A percentile compares a stretch with the other conserved stretches of the same genome.
Evolutionary conservation across 2,329 filamentous ascomycete genomes (phyloP).

Genomic region (Fusarium redolens): DNA sequence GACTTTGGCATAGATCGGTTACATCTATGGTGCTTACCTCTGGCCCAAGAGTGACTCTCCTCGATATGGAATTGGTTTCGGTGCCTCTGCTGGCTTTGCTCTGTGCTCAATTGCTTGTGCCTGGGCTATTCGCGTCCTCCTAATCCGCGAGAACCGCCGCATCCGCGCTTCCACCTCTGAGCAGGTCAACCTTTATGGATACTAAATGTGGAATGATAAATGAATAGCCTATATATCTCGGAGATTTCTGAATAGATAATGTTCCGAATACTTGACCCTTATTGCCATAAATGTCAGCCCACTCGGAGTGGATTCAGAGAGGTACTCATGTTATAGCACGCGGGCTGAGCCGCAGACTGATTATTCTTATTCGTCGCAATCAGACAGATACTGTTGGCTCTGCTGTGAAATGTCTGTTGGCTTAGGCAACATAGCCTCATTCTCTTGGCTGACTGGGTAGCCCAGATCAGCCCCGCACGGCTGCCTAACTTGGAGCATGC

Average conservation of each 20-base stretch:
- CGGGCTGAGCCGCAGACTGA: background rate
- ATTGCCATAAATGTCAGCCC: background rate
- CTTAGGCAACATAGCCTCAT: background rate
- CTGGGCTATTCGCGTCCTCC: slow-evolving; percentile 55
- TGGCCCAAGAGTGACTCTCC: slow-evolving; percentile 60
- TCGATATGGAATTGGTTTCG: slow-evolving; percentile 58
- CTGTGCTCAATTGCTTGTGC: slow-evolving; percentile 52
- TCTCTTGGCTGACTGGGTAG: background rate
- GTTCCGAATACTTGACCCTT: no score
- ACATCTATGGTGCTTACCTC: slow-evolving; percentile 63
- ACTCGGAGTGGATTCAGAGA: background rate
- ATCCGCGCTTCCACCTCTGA: slow-evolving; percentile 50
- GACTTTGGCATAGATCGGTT: slow-evolving; percentile 48
- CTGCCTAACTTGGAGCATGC: slow-evolving; percentile 3
- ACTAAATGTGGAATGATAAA: slow-evolving; percentile 32
- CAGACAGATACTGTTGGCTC: background rate
- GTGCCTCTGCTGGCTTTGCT: slow-evolving; percentile 58
- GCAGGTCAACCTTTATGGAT: slow-evolving; percentile 53
- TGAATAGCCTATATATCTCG: background rate
- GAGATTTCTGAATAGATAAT: background rate
- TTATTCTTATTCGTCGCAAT: background rate
- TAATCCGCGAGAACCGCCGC: slow-evolving; percentile 56
- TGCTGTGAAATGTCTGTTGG: background rate
- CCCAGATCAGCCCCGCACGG: slow-evolving; percentile 17
- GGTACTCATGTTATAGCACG: background rate